These are phyloP conservation scores for Lodderomyces beijingensis DNA, from an alignment of 1,139 yeast species.

Conservation along the genomic window DNA sequence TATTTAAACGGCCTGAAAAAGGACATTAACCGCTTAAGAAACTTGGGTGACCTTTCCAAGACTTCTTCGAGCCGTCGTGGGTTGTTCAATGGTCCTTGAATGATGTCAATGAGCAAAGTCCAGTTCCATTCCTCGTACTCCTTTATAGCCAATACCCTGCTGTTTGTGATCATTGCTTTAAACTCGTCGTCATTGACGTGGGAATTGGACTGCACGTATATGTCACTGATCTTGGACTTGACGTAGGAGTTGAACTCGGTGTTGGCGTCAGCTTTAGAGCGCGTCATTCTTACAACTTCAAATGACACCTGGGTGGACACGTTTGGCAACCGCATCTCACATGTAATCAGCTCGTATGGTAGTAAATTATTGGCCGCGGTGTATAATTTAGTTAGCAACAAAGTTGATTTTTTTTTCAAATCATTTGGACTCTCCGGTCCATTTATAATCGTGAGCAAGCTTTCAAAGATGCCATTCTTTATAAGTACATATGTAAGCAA, in stretches of 20 bases:
- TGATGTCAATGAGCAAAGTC: constrained; percentile 60
- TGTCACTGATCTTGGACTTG: constrained; percentile 31
- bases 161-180: constrained; percentile 59
- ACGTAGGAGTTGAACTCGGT: constrained; percentile 18
- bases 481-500: constrained; percentile 50
- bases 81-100: constrained; percentile 75
- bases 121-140: constrained; percentile 88
- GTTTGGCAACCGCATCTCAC: constrained; percentile 15
- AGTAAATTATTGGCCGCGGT: constrained; percentile 52
- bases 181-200: constrained; percentile 69
- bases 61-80: constrained; percentile 75
- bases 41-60: constrained; percentile 69
- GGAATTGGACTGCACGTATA: constrained; percentile 43
- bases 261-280: constrained; percentile 9
- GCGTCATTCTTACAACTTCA: constrained; percentile 20
- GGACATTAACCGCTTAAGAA: constrained; percentile 76
- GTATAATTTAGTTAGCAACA: constrained; percentile 59
- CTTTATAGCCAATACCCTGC: constrained; percentile 73
- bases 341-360: constrained; percentile 33
- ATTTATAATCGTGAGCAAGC: constrained; percentile 46
- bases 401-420: constrained; percentile 54
- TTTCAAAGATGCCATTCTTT: constrained; percentile 51
- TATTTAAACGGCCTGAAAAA: constrained; percentile 90
- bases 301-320: constrained; percentile 13
- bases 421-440: constrained; percentile 22